Base-by-base conservation (phyloP, 805 yeast species). In the Monosporozyma yasuniensis region DNA sequence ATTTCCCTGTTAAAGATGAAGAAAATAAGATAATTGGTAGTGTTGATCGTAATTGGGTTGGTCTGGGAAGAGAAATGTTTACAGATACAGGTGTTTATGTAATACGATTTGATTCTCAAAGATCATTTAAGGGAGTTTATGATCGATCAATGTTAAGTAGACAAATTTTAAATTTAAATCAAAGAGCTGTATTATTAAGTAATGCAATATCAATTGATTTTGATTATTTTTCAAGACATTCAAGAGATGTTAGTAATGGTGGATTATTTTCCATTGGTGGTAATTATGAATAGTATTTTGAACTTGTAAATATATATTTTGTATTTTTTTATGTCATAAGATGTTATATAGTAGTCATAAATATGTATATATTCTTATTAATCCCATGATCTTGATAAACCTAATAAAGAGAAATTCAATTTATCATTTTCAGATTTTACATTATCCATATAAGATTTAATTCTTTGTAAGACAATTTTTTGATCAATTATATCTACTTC, bases 81-180 rank as follows among this genome's bases (percentile, higher is more conserved):
- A 90, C 98, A 0, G 98, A 93, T 66, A 86, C 96, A 0, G 98
- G 98, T 54, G 90, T 88, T 1, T 91, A 93, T 65, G 79, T 90
- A 28, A 69, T 91, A 27, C 70, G 96, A 52, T 84, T 89, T 86
- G 95, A 87, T 59, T 54, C 69, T 1, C 83, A 85, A 1, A 72
- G 72, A 21, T 74, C 86, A 54, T 83, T 84, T 56, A 75, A 72
- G 3, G 87, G 84, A 0, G 67, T 81, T 57, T 80, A 80, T 54
- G 79, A 81, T 2, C 60, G 63, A 14, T 59, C 56, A 25, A 16
- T 44, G 28, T 25, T 63, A 28, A 38, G 80, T 70, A 41, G 61
- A 34, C 37, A 63, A 44, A 64, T 74, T 1, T 66, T 93, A 66
- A 77, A 83, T 3, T 68, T 88, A 42, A 95, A 85, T 63, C 86